Evolutionary conservation across 2,329 filamentous ascomycete species (phyloP), one percentile per base, ranked within the genome.

Genomic region (Elsinoe batatas): DNA sequence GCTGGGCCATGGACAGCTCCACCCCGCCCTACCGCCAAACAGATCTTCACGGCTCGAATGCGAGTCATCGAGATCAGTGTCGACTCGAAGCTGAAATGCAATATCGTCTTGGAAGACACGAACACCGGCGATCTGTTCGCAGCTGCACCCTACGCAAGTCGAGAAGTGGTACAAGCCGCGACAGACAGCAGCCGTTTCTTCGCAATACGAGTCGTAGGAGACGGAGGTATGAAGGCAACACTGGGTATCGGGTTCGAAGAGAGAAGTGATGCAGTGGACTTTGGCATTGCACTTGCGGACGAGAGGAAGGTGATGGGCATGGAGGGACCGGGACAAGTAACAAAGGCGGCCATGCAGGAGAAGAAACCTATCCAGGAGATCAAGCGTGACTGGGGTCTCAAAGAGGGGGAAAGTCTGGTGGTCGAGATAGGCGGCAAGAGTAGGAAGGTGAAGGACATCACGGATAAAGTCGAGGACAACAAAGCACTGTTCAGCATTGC

Each of bases 241-340:
- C 72, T 95, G 58, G 89, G 90, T 8, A 81, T 95, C 61, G 90
- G 89, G 8, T 95, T 94, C 66, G 88, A 94, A 74, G 88, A 95
- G 69, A 76, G 90, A 50, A 83, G 81, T 64, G 87, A 91, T 63
- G 88, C 90, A 1, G 91, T 95, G 63, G 89, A 95, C 67, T 90
- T 95, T 64, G 81, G 82, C 59, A 85, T 94, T 53, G 81, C 85
- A 13, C 72, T 95, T 67, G 86, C 91, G 69, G 88, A 93, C 68
- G 85, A 84, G 17, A 76, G 85, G 63, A 85, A 86, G 69, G 80
- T 82, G 1, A 69, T 91, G 5, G 84, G 82, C 0, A 75, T 85
- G 65, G 79, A 82, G 12, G 67, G 58, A 42, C 30, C 44, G 22
- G 53, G 51, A 38, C 54, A 61, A 15, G 43, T 13, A 7, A 58